Base-by-base conservation (phyloP, 1,139 yeast species). In the Sporopachydermia cereana region DNA sequence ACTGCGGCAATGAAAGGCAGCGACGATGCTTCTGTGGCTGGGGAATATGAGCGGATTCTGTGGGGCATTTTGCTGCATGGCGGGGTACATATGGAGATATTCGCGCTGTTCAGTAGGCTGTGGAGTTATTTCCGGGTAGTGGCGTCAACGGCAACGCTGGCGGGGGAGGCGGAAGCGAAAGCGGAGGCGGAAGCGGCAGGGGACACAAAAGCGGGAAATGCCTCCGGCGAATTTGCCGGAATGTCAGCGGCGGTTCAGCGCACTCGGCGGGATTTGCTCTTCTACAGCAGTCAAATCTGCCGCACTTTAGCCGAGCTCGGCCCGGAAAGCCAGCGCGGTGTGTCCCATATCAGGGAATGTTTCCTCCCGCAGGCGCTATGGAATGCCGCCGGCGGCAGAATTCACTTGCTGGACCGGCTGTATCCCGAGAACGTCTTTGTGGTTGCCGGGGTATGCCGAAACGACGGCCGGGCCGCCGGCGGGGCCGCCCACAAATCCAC, bases 11-110 rank as follows among this genome's bases (percentile, higher is more conserved):
- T 34, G 22, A 34, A 34, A 20, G 22, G 20, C 22, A 21, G 17
- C 18, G 39, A 34, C 22, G 39, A 34, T 20, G 7, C 51, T 43
- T 43, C 51, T 24, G 45, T 54, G 25, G 50, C 51, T 36, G 50
- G 54, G n/a, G 48, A 52, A 7, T 56, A 59, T 27, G 57, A 53
- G 39, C 45, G 45, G 5, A 48, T 54, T 14, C 47, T 62, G 22
- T 48, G 60, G 18, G 64, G 61, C 31, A 48, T 59, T 27, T 48
- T 59, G 16, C 18, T 34, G 12, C 39, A 34, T 34, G 39, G 39
- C n/a, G 39, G 39, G 39, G 5, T 34, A 7, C 22, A 34, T n/a
- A 34, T 34, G 22, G 22, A 34, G 39, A 21, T 34, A 12, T 5
- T 34, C 5, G 18, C 9, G 22, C 7, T 16, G 18, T 34, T 34